A percentile compares a stretch with the other conserved stretches of the same genome.
These are phyloP conservation scores for Paramecium pentaurelia DNA, from an alignment of 73 alveolate species.

Conservation along the genomic window DNA sequence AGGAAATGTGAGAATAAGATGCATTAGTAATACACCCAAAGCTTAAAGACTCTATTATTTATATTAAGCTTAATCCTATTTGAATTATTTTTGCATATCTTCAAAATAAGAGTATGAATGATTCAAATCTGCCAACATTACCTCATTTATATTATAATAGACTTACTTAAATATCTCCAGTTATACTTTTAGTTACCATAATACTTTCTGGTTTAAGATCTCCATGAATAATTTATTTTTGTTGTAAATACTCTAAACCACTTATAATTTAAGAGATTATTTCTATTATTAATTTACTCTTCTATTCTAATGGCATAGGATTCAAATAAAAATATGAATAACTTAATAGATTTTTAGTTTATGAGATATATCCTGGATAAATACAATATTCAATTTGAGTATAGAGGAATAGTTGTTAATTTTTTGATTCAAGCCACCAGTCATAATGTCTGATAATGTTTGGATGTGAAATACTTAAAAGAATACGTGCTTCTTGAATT, in stretches of 20 bases:
- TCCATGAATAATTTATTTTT: not conserved
- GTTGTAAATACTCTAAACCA: not conserved
- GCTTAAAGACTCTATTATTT: not conserved
- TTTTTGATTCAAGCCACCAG: conserved; percentile 3
- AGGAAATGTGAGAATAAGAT: conserved; percentile 9
- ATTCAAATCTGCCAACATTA: not conserved
- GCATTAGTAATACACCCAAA: not conserved
- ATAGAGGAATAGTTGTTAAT: not conserved
- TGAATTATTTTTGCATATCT: not conserved
- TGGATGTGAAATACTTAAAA: not conserved
- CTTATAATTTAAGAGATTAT: not conserved
- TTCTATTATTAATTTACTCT: not conserved
- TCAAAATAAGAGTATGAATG: not conserved
- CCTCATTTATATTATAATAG: not conserved
- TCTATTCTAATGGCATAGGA: not conserved
- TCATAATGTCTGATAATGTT: not conserved
- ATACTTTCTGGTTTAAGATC: not conserved
- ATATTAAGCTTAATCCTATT: not conserved
- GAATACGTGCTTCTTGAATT: not conserved
- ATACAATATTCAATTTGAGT: not conserved
- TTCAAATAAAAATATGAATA: not conserved
- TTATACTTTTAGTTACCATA: not conserved
- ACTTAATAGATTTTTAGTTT: not conserved
- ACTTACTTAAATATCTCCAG: not conserved
- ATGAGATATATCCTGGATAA: not conserved